Percentiles rank a stretch among this genome's conserved stretches.
phyloP scores from a whole-genome alignment of 352 stramenopile species.

The Salisapilia sapeloensis region DNA sequence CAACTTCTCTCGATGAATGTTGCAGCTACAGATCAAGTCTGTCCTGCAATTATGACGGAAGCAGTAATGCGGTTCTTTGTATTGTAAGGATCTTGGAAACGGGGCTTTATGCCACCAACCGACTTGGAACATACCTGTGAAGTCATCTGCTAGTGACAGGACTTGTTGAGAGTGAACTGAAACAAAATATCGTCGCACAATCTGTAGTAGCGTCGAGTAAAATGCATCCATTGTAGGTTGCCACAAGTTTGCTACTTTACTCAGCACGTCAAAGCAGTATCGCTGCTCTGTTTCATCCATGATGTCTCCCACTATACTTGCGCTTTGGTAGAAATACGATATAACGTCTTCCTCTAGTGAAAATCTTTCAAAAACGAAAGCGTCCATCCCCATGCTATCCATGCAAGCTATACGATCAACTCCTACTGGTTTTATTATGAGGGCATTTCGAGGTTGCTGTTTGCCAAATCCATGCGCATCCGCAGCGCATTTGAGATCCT shows the following conservation, averaged over 20 bases:
- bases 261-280: conserved; percentile 25
- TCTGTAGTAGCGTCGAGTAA: conserved; percentile 14
- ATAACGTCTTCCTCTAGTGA: conserved; percentile 36
- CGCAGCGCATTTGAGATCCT: conserved; percentile 10
- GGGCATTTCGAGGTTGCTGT: conserved; percentile 15
- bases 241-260: conserved; percentile 7
- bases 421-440: conserved; percentile 19
- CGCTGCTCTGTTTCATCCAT: conserved; percentile 20
- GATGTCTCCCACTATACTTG: conserved; percentile 11
- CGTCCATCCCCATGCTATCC: conserved; percentile 32
- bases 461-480: neutral
- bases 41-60: conserved; percentile 24
- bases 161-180: conserved; percentile 51
- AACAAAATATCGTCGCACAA: conserved; percentile 30
- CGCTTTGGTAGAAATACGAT: conserved; percentile 18
- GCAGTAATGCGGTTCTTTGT: conserved; percentile 23
- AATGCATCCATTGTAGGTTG: conserved; percentile 22
- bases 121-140: conserved; percentile 29
- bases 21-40: conserved; percentile 8
- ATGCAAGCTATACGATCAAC: conserved; percentile 34
- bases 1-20: conserved; percentile 28
- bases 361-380: conserved; percentile 14
- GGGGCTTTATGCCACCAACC: conserved; percentile 26
- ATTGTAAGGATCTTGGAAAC: conserved; percentile 11
- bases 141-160: conserved; percentile 37